These are phyloP conservation scores for Exophiala bonariae DNA, from an alignment of 2,329 filamentous ascomycete species.

Conservation along the genomic window DNA sequence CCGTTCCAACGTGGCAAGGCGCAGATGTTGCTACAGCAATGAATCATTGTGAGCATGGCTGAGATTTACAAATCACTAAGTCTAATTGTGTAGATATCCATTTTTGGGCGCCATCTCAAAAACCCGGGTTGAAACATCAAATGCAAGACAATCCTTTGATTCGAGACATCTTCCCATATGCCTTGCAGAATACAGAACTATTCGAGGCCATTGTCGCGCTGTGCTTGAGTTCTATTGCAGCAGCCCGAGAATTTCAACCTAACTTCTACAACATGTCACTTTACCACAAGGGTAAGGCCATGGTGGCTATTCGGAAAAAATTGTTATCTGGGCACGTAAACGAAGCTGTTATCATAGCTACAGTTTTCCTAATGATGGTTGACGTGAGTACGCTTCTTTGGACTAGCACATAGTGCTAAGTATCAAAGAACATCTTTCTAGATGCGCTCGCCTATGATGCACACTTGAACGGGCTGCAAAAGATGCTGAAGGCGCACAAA, in stretches of 20 bases:
- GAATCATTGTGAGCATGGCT: no score
- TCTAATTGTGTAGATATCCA: no score
- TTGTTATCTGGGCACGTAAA: conserved; percentile 14
- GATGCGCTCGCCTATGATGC: conserved; percentile 17
- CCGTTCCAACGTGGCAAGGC: no score
- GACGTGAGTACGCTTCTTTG: conserved; percentile 15
- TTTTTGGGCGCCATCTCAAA: conserved; percentile 17
- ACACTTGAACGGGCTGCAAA: conserved; percentile 17
- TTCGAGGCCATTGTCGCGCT: conserved; percentile 19
- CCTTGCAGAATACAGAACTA: conserved; percentile 18
- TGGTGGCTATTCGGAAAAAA: conserved; percentile 14
- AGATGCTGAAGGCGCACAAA: conserved; percentile 12
- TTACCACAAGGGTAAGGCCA: conserved; percentile 19
- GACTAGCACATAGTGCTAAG: no score
- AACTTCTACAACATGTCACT: conserved; percentile 10
- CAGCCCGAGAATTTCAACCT: conserved; percentile 12
- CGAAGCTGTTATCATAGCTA: conserved; percentile 19
- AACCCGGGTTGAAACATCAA: conserved; percentile 16
- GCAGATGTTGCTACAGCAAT: conserved; percentile 15
- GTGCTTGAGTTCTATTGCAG: conserved; percentile 17
- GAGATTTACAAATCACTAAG: no score
- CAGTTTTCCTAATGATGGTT: conserved; percentile 23
- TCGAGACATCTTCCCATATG: conserved; percentile 14
- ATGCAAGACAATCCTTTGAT: conserved; percentile 21
- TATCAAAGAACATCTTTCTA: conserved; percentile 20